Conservation (phyloP, 2,329 filamentous ascomycete genomes). For the Paecilomyces formosus region DNA sequence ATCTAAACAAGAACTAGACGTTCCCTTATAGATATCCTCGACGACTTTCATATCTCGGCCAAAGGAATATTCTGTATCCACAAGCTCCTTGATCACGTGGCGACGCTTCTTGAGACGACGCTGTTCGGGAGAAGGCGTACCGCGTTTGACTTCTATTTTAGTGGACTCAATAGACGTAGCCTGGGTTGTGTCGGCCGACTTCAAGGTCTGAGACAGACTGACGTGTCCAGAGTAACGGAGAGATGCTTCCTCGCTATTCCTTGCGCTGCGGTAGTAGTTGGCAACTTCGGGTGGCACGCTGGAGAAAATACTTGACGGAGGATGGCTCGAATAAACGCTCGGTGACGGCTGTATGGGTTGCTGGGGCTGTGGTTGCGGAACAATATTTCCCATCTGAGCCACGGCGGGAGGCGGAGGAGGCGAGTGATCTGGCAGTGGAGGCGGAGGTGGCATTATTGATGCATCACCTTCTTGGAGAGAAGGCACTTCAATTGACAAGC, state of each 20-base stretch:
- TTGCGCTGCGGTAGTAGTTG: slow-evolving; percentile 15
- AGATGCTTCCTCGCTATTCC: slow-evolving; percentile 31
- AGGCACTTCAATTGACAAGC: slow-evolving; percentile 37
- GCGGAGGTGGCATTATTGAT: slow-evolving; percentile 24
- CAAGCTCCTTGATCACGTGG: slow-evolving; percentile 80
- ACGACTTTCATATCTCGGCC: slow-evolving; percentile 95
- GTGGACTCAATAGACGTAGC: slow-evolving; percentile 22
- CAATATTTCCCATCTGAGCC: slow-evolving; percentile 7
- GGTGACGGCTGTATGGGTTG: slow-evolving; percentile 3
- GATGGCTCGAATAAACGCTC: slow-evolving; percentile 10
- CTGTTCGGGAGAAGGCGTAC: slow-evolving; percentile 31
- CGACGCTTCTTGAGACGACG: slow-evolving; percentile 67
- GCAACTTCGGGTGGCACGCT: slow-evolving; percentile 14
- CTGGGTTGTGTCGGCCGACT: slow-evolving; percentile 31
- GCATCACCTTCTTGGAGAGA: slow-evolving; percentile 20
- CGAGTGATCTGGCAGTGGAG: slow-evolving; percentile 35
- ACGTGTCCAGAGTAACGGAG: slow-evolving; percentile 20
- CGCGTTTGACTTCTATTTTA: slow-evolving; percentile 10
- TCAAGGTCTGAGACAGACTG: slow-evolving; percentile 23
- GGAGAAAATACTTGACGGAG: slow-evolving; percentile 8
- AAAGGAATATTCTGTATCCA: slow-evolving; percentile 88
- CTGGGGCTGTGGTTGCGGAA: background rate
- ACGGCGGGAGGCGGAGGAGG: slow-evolving; percentile 40
- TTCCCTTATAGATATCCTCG: slow-evolving; percentile 95
- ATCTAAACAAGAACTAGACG: slow-evolving; percentile 71